These are phyloP conservation scores for Ilex asprella DNA, from an alignment of 257 asterid genomes.

Conservation along the genomic window DNA sequence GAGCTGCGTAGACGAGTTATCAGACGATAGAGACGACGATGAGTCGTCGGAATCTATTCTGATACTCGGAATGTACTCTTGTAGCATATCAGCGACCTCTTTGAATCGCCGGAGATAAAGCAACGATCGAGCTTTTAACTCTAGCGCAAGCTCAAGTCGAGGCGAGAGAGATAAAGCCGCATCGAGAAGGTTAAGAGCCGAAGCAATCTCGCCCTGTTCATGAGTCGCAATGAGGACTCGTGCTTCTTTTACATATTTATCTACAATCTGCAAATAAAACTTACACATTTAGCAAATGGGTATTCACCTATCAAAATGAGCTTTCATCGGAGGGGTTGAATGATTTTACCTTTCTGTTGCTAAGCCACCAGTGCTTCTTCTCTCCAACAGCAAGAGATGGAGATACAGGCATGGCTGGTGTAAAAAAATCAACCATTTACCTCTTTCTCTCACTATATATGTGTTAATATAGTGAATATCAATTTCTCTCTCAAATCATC, in stretches of 20 bases:
- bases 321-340: too few relatives aligned
- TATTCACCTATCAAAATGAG: background rate
- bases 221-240: slow-evolving; percentile 58
- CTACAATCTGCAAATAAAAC: slow-evolving; percentile 53
- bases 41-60: slow-evolving; percentile 44
- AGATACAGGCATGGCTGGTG: slow-evolving; percentile 53
- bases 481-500: background rate
- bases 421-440: slow-evolving; percentile 24
- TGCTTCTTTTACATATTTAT: slow-evolving; percentile 75
- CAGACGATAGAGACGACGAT: slow-evolving; percentile 54
- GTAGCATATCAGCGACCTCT: slow-evolving; percentile 88
- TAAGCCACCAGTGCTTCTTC: slow-evolving; percentile 94
- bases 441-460: background rate
- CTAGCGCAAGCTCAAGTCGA: slow-evolving; percentile 69
- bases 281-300: too few relatives aligned
- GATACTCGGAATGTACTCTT: slow-evolving; percentile 81
- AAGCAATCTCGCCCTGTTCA: slow-evolving; percentile 50
- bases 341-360: slow-evolving; percentile 55
- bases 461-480: background rate
- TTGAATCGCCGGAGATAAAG: slow-evolving; percentile 71
- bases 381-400: slow-evolving; percentile 43
- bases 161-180: slow-evolving; percentile 72
- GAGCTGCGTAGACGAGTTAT: slow-evolving; percentile 52
- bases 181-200: slow-evolving; percentile 67
- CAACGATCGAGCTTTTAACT: slow-evolving; percentile 76